Base-by-base conservation (phyloP, 805 yeast species). In the Teunomyces pallodes region DNA sequence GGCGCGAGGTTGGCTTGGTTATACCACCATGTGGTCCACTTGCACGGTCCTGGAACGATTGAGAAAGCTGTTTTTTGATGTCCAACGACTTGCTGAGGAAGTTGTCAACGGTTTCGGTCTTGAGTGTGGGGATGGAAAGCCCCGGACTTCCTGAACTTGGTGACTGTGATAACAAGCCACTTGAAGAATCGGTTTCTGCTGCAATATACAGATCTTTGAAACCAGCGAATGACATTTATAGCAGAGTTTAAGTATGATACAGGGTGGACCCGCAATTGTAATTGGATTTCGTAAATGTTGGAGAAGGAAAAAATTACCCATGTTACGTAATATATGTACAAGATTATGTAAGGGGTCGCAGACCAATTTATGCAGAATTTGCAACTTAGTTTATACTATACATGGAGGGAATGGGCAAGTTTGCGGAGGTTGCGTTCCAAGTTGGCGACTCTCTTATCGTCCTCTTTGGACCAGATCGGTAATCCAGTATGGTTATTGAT, bases 51-150 rank as follows among this genome's bases (percentile, higher is more conserved):
- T 59, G 59, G 40, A 70, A 61, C 16, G 76, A 70, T 50, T 71
- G 76, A 28, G 72, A 66, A 10, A 73, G 61, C 54, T 71, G 77
- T 46, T 66, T 67, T 49, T 71, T 73, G 52, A 73, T 71, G 49
- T 72, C 77, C 13, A 58, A 47, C 9, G 71, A 64, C 42, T 62
- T 57, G 48, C 65, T 62, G 42, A 67, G 56, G 9, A 69, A 51
- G 16, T 60, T 58, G 38, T 58, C 61, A 10, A 59, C 47, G 43
- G 56, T 40, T 48, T 66, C 67, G 35, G 56, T 48, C 42, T 65
- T 64, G 42, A 67, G 64, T 43, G 59, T 61, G 9, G 75, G 74
- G 26, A 63, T 54, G n/a, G 51, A 51, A 17, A 55, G 51, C 10
- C 42, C 46, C 4, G 50, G 43, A 20, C 41, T 26, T 13, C 28